Conservation (phyloP, 2,329 filamentous ascomycete genomes). For the Colletotrichum kahawae region DNA sequence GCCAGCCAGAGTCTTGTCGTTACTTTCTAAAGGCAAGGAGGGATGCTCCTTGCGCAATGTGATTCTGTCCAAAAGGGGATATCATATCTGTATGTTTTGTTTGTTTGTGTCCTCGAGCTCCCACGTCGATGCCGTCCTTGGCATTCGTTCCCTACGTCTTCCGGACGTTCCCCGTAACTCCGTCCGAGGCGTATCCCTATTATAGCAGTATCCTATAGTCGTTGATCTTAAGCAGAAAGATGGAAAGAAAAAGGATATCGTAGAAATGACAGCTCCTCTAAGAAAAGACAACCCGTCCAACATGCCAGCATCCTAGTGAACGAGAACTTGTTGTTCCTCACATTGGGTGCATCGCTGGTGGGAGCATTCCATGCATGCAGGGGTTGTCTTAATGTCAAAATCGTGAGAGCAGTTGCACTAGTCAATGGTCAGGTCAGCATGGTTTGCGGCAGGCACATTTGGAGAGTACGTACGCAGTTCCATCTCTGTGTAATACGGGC, state of each 20-base stretch:
- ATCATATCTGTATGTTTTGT: neutral
- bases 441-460: neutral
- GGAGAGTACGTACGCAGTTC: conserved; percentile 32
- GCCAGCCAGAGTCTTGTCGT: neutral
- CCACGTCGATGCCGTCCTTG: neutral
- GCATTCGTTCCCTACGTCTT: neutral
- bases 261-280: neutral
- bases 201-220: neutral
- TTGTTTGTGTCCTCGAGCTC: neutral
- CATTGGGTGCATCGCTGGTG: conserved; percentile 9
- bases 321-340: neutral
- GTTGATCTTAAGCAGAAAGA: neutral
- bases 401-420: conserved; percentile 9
- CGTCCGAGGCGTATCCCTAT: neutral
- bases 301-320: neutral
- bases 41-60: neutral
- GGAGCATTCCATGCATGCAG: conserved; percentile 1
- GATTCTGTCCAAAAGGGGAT: neutral
- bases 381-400: neutral
- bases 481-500: conserved; percentile 27
- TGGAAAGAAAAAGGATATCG: neutral
- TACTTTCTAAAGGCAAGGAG: neutral
- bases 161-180: neutral
- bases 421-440: neutral
- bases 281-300: neutral